Percentiles rank a stretch among this genome's conserved stretches.
phyloP scores from a whole-genome alignment of 441 rosid genomes.

The Pelargonium cotyledonis region DNA sequence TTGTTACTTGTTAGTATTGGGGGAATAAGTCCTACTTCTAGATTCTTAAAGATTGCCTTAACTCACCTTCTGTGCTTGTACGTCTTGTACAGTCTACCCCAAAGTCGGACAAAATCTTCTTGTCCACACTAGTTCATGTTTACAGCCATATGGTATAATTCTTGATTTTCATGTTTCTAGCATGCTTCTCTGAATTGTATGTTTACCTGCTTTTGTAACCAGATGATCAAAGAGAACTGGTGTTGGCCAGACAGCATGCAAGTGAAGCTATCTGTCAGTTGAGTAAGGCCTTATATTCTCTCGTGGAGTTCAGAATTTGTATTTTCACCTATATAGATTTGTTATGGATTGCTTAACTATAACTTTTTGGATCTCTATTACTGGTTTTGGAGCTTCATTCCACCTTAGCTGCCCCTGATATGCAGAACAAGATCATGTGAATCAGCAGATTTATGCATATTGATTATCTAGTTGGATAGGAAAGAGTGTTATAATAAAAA shows the following conservation, averaged over 20 bases:
- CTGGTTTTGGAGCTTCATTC: neutral
- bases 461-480: neutral
- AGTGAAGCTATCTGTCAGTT: slow-evolving; percentile 1
- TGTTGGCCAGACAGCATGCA: neutral
- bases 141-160: neutral
- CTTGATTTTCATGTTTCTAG: neutral
- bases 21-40: neutral
- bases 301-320: neutral
- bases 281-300: neutral
- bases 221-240: neutral
- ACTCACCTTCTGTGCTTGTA: neutral
- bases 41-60: neutral
- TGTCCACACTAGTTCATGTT: neutral
- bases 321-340: neutral
- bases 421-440: neutral
- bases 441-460: neutral
- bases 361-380: neutral
- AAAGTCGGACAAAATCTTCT: neutral
- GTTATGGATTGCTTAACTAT: neutral
- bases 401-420: neutral
- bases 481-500: neutral
- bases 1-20: neutral
- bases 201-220: neutral
- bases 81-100: neutral
- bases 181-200: neutral